Base-by-base conservation (phyloP, 352 stramenopile genomes). In the Globisporangium ultimum region DNA sequence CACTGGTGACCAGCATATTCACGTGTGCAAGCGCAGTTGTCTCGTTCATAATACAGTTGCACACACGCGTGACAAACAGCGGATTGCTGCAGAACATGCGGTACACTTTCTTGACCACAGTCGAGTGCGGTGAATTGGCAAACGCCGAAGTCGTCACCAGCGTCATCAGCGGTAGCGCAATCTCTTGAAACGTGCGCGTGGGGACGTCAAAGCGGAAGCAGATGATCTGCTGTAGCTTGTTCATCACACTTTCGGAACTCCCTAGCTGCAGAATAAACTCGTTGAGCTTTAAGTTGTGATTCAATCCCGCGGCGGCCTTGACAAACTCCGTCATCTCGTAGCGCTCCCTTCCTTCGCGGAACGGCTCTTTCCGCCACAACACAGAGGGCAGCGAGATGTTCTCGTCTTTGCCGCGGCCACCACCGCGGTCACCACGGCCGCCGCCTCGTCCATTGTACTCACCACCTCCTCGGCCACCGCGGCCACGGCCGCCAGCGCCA, bases 11-110 rank as follows among this genome's bases (percentile, higher is more conserved):
- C 40, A 45, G 17, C 13, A 45, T 4, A 15, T n/a, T n/a, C 13
- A 8, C 13, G 10, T 49, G 61, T 58, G 45, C 18, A 17, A 57
- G 58, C 51, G 38, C 18, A 3, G 17, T 43, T 8, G 52, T 40
- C 4, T 56, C 48, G 15, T 53, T 12, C 9, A 48, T 21, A 17
- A 68, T 18, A 21, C 62, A 64, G 21, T 45, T 55, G 36, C 24
- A 38, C 20, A 64, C 52, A 47, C 56, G 55, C 3, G 28, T 48
- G 21, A 64, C 22, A 47, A 68, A 68, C 6, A 64, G 52, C 38
- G 56, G 62, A 10, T 45, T 18, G 17, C 12, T 45, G 40, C 40
- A 45, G 40, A 45, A 45, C 40, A n/a, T n/a, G 40, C 40, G 40
- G 40, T 45, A 45, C 12, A 45, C 17, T 0, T 45, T 45, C 12